Percentiles rank a stretch among this genome's conserved stretches.
phyloP scores from a whole-genome alignment of 768 basidiomycete genomes.

The Cyclocybe aegerita region DNA sequence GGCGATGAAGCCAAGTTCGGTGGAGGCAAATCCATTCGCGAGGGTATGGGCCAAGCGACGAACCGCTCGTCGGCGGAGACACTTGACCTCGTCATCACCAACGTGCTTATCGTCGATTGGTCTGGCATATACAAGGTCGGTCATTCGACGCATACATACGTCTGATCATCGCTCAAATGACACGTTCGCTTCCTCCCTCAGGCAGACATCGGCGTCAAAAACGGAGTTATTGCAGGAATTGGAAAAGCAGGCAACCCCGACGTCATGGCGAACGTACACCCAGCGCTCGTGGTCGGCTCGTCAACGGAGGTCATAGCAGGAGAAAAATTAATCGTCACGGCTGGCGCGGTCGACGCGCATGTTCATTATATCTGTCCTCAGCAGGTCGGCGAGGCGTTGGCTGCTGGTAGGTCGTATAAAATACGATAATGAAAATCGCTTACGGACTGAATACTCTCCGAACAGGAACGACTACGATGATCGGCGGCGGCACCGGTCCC shows the following conservation, averaged over 20 bases:
- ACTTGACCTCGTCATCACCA: constrained; percentile 93
- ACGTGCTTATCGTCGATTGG: constrained; percentile 94
- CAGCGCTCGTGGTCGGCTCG: constrained; percentile 77
- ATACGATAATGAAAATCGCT: no score
- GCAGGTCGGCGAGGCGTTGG: constrained; percentile 82
- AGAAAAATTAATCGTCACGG: constrained; percentile 91
- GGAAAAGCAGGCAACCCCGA: constrained; percentile 99
- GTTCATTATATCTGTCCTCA: constrained; percentile 96
- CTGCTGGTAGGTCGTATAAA: constrained; percentile 26
- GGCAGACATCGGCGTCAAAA: constrained; percentile 94
- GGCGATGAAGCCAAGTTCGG: constrained; percentile 99
- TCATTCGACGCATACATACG: background rate
- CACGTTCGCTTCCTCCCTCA: constrained; percentile 24
- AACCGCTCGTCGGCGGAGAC: constrained; percentile 63
- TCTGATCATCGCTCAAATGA: background rate
- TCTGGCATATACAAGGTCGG: constrained; percentile 89
- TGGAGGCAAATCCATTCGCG: constrained; percentile 94
- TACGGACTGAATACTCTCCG: no score
- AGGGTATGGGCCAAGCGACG: constrained; percentile 95
- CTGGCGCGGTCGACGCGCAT: constrained; percentile 91
- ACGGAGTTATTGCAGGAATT: constrained; percentile 79
- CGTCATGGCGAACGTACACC: constrained; percentile 78
- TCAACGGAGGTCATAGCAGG: constrained; percentile 96
- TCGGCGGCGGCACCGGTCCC: constrained; percentile 96
- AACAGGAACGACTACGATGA: constrained; percentile 83